A percentile compares a stretch with the other conserved stretches of the same genome.
Conservation (phyloP, 192 early-diverging fungal genomes). For the Coemansia sp. region DNA sequence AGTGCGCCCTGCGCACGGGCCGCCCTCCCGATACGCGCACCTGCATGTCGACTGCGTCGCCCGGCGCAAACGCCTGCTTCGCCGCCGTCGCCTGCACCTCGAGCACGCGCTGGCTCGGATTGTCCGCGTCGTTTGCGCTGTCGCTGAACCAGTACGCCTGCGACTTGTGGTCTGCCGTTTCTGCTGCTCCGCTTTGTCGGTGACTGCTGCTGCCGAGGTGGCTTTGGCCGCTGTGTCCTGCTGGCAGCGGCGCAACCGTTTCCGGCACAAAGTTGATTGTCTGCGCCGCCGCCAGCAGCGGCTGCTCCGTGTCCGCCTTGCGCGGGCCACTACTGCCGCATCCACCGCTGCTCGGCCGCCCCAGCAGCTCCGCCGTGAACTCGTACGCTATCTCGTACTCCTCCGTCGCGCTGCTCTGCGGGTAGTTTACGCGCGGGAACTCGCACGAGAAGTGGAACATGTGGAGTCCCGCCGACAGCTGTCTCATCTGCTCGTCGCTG, state of each 20-base stretch:
- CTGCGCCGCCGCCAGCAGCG: conserved; percentile 25
- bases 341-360: neutral
- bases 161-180: too few species aligned
- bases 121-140: conserved; percentile 22
- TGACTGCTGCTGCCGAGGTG: too few species aligned
- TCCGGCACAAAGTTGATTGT: conserved; percentile 38
- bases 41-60: conserved; percentile 42
- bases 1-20: conserved; percentile 31
- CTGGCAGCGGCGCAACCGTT: conserved; percentile 27
- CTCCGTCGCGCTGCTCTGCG: conserved; percentile 27
- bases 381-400: conserved; percentile 47
- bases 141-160: conserved; percentile 38
- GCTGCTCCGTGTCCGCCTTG: neutral
- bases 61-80: conserved; percentile 45
- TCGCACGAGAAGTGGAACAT: conserved; percentile 56
- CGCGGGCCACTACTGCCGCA: neutral
- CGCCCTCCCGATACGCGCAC: conserved; percentile 29
- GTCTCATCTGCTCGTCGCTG: neutral
- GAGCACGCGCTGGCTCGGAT: neutral
- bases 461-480: conserved; percentile 33
- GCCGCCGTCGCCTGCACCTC: conserved; percentile 19
- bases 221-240: neutral
- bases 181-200: too few species aligned
- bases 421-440: conserved; percentile 51
- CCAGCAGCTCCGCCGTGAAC: conserved; percentile 33